Percentiles rank a stretch among this genome's conserved stretches.
Conservation (phyloP, 2,329 filamentous ascomycete species). For the Emydomyces testavorans region DNA sequence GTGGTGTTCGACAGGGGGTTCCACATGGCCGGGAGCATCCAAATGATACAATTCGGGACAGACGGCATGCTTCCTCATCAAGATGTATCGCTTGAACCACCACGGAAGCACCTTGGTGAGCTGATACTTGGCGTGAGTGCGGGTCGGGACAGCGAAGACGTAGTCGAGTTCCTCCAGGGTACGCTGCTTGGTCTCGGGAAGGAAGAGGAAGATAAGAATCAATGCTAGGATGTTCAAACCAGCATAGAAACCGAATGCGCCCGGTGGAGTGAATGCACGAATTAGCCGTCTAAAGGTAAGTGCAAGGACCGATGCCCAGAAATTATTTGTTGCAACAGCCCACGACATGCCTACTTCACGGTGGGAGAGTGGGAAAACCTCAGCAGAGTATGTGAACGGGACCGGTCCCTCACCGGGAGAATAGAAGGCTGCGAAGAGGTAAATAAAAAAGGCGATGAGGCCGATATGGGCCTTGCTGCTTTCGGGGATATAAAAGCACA, state of each 20-base stretch:
- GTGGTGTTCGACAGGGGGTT: neutral
- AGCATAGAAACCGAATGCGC: conserved; percentile 51
- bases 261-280: conserved; percentile 40
- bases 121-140: conserved; percentile 49
- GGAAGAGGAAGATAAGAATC: conserved; percentile 52
- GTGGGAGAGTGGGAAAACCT: conserved; percentile 46
- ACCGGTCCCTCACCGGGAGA: conserved; percentile 52
- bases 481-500: conserved; percentile 44
- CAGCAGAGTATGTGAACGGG: conserved; percentile 43
- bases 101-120: conserved; percentile 47
- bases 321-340: conserved; percentile 35
- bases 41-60: conserved; percentile 40
- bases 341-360: conserved; percentile 42
- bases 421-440: conserved; percentile 54
- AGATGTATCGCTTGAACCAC: conserved; percentile 48
- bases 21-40: conserved; percentile 6
- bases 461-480: conserved; percentile 38
- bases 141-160: conserved; percentile 48
- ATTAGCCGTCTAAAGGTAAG: conserved; percentile 37
- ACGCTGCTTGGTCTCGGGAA: conserved; percentile 47
- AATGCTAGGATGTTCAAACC: conserved; percentile 51
- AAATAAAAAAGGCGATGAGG: conserved; percentile 51
- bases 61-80: conserved; percentile 38
- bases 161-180: conserved; percentile 50
- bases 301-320: conserved; percentile 35